Base-by-base conservation (phyloP, 1,284 basidiomycete genomes). In the Ganoderma lingzhi region DNA sequence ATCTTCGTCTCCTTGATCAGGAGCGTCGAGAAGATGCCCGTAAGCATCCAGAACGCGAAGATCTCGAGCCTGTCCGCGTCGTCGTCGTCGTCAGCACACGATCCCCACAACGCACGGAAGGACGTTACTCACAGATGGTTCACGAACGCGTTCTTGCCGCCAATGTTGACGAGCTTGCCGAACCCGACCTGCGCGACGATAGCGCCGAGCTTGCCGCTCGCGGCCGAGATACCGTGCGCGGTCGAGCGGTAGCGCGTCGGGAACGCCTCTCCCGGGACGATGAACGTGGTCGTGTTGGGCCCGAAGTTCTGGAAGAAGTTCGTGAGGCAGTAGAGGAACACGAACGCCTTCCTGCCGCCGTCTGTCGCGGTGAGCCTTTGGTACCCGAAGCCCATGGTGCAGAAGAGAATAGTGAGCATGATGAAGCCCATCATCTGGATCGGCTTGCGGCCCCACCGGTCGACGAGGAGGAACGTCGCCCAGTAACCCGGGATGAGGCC, bases 211-310 rank as follows among this genome's bases (percentile, higher is more conserved):
- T 92, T 93, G 32, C 90, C 90, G 28, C 84, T 84, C 2, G 90
- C 91, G 30, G 92, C 92, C 2, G 87, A 88, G 75, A 93, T 89
- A 69, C 92, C 91, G 79, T 91, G 87, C 8, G 86, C 89, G n/a
- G 91, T 92, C 0, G 89, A 86, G 62, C 91, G 85, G 81, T 92
- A 92, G 45, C 92, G 86, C 3, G 93, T 93, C 1, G 93, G 92
- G 85, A 93, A 94, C 39, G 84, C 85, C 78, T 94, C 91, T 4
- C 87, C 90, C 37, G 93, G 93, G 55, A 93, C 81, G 72, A 93
- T 75, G 72, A 85, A 94, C 15, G 92, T 93, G 2, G 92, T 93
- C 2, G 90, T 88, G 81, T 93, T 94, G 45, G 93, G 90, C 3
- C 92, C 91, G 74, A 87, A 88, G 74, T 86, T 87, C 66, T 83